Evolutionary conservation across 805 yeast species (phyloP).

Genomic region (Myxozyma geophila): DNA sequence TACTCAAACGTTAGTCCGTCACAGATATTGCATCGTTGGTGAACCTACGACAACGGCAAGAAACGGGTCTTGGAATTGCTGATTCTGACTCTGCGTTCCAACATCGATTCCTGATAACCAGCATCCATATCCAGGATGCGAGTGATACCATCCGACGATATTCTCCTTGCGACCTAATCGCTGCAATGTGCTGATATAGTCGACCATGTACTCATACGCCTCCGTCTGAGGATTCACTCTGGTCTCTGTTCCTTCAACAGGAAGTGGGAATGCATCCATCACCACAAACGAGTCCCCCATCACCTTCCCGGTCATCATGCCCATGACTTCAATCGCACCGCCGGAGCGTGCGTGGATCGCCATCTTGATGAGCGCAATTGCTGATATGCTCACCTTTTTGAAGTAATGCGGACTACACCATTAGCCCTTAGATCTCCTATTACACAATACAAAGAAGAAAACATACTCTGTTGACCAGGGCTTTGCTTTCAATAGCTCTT

Average conservation of each 20-base stretch:
- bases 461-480: constrained; percentile 41
- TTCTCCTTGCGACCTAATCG: constrained; percentile 60
- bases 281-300: constrained; percentile 62
- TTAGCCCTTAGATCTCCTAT: background rate
- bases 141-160: constrained; percentile 96
- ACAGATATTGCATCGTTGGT: background rate
- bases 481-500: constrained; percentile 35
- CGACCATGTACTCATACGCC: constrained; percentile 94
- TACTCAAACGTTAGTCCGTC: background rate
- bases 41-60: constrained; percentile 68
- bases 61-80: constrained; percentile 88
- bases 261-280: constrained; percentile 81
- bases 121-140: constrained; percentile 97
- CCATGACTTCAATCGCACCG: constrained; percentile 91
- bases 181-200: constrained; percentile 64
- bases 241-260: constrained; percentile 96
- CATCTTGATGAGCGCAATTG: constrained; percentile 76
- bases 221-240: constrained; percentile 93
- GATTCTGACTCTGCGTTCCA: constrained; percentile 82
- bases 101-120: constrained; percentile 95
- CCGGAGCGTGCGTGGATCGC: constrained; percentile 79
- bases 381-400: constrained; percentile 64
- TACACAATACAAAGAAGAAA: constrained; percentile 15
- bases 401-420: constrained; percentile 60
- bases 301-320: constrained; percentile 84